Base-by-base conservation (phyloP, 164 flowering plant genomes). In the Vitis cinerea region DNA sequence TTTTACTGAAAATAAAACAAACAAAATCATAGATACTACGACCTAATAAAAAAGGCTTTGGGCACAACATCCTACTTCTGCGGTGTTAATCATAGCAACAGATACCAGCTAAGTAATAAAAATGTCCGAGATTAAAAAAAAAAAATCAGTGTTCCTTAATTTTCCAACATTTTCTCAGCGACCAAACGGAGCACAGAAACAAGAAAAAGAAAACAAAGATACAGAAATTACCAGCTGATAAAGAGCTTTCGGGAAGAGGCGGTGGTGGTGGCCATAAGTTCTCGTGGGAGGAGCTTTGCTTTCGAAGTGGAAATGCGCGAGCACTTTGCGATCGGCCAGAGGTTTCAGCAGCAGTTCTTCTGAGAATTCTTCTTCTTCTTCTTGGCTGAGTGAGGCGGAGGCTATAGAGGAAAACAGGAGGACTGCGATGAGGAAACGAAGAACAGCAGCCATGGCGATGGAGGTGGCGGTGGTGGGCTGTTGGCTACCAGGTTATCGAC, bases 191-290 rank as follows among this genome's bases (percentile, higher is more conserved):
- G 19, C 53, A 61, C 16, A 15, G 3, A 4, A 48, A 51, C 9
- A 30, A 52, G 49, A 19, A 54, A 61, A 53, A 51, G 5, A 27
- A 59, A 23, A 55, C 4, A 15, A 14, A 44, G 29, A 12, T 9
- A 64, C 16, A 14, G 30, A 54, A 47, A 65, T 4, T 84, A 93
- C 99, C 86, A 95, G 86, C 78, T 95, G 98, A 77, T 88, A 81
- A 64, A 93, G 86, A 71, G 97, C 83, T 74, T 95, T 95, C 59
- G 99, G 99, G 77, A 93, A 93, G 79, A 95, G 87, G 55, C 72
- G 85, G 77, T 90, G 92, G 70, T 91, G 99, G 72, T 59, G 86
- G 75, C 94, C 97, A 81, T 86, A 69, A 50, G 64, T 71, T 10
- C 64, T 37, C 1, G 92, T 72, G 1, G 83, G 82, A 49, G 94